A percentile compares a stretch with the other conserved stretches of the same genome.
These are phyloP conservation scores for Microsporum ferrugineum DNA, from an alignment of 2,329 filamentous ascomycete species.

Conservation along the genomic window DNA sequence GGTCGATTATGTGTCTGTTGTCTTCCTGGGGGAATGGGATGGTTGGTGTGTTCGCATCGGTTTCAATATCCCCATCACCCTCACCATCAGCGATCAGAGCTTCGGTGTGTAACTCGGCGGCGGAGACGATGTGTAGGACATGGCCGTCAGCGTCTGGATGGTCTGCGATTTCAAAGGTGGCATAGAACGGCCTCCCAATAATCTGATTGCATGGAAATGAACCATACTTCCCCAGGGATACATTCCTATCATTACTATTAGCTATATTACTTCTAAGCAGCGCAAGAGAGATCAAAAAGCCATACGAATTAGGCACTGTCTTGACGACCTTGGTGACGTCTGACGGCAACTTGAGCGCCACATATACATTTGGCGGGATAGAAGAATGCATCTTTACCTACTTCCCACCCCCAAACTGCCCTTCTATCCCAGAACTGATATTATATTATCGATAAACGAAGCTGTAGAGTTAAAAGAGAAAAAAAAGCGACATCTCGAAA, in stretches of 20 bases:
- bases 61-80: constrained; percentile 22
- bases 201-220: constrained; percentile 81
- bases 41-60: constrained; percentile 25
- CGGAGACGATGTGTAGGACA: constrained; percentile 61
- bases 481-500: background rate
- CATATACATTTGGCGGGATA: constrained; percentile 28
- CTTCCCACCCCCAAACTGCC: background rate
- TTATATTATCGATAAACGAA: no score
- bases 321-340: constrained; percentile 48
- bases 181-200: constrained; percentile 78
- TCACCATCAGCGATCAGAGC: constrained; percentile 44
- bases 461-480: no score
- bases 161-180: constrained; percentile 83
- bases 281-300: constrained; percentile 12
- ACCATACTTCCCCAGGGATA: constrained; percentile 87
- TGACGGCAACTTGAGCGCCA: constrained; percentile 38
- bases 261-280: constrained; percentile 9
- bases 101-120: constrained; percentile 73
- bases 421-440: background rate
- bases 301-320: constrained; percentile 54
- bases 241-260: constrained; percentile 46
- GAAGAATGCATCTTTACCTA: constrained; percentile 27
- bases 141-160: constrained; percentile 52
- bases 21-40: constrained; percentile 28
- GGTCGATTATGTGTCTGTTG: constrained; percentile 53